Percentiles rank a stretch among this genome's conserved stretches.
Conservation (phyloP, 805 yeast genomes). For the Scheffersomyces amazonensis region DNA sequence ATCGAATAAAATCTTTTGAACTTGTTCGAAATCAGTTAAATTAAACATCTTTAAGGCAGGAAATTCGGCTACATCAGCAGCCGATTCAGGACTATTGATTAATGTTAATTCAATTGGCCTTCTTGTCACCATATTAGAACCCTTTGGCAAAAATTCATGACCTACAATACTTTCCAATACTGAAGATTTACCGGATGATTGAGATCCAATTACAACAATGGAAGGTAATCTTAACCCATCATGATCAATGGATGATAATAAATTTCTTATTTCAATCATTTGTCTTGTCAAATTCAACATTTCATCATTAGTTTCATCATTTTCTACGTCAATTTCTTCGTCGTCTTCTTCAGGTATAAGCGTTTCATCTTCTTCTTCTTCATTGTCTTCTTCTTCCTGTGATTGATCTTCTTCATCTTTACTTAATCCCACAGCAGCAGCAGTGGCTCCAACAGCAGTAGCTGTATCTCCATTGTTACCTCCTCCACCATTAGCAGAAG, state of each 20-base stretch:
- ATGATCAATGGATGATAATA: slow-evolving; percentile 72
- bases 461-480: slow-evolving; percentile 33
- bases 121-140: slow-evolving; percentile 96
- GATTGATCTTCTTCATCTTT: slow-evolving; percentile 35
- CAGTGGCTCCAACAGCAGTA: slow-evolving; percentile 48
- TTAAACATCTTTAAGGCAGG: slow-evolving; percentile 84
- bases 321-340: slow-evolving; percentile 43
- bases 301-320: slow-evolving; percentile 65
- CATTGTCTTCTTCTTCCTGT: slow-evolving; percentile 28
- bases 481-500: slow-evolving; percentile 19
- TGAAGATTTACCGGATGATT: slow-evolving; percentile 95
- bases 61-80: slow-evolving; percentile 88
- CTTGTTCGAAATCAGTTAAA: slow-evolving; percentile 83
- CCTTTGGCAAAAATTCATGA: slow-evolving; percentile 96
- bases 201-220: slow-evolving; percentile 96
- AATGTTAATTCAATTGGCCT: slow-evolving; percentile 95
- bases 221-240: slow-evolving; percentile 85
- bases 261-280: slow-evolving; percentile 92
- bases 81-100: slow-evolving; percentile 76
- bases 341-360: slow-evolving; percentile 43
- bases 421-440: slow-evolving; percentile 49
- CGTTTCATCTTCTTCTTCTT: slow-evolving; percentile 52
- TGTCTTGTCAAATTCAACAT: slow-evolving; percentile 89
- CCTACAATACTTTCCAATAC: slow-evolving; percentile 96
- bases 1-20: slow-evolving; percentile 83